Base-by-base conservation (phyloP, 2,329 filamentous ascomycete genomes). In the Hymenoscyphus fructigenus region DNA sequence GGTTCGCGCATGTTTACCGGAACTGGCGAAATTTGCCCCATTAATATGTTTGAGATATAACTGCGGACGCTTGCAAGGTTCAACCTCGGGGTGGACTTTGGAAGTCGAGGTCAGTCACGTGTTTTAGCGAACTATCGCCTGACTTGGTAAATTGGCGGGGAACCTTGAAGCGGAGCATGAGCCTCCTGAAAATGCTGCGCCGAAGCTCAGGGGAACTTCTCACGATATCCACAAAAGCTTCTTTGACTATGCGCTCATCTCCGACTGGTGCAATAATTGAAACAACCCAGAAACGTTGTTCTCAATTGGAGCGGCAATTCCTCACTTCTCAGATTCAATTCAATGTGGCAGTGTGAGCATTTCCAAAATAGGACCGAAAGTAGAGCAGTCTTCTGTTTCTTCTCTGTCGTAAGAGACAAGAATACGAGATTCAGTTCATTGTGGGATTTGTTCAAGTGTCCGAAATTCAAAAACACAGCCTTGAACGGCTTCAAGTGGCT, bases 211-310 rank as follows among this genome's bases (percentile, higher is more conserved):
- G 41, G 41, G 41, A 23, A 23, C 17, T 47, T 50, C 7, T 50
- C n/a, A 23, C n/a, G 41, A 47, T 23, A 50, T 10, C 47, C 47
- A 50, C 47, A 50, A 50, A 50, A 50, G 47, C 47, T 50, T 50
- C 47, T 20, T 50, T 38, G 9, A 23, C 9, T 50, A 4, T 26
- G n/a, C 47, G 20, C n/a, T 38, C 47, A 23, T 23, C n/a, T 50
- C 47, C 23, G 20, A 26, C 20, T 50, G 47, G 47, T 50, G 47
- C 47, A 20, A 50, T 50, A 50, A 50, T 50, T 50, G 47, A 23
- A 23, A 23, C 10, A 12, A 12, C 47, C 47, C 20, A 50, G 20
- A 38, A 38, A 38, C 5, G 36, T 14, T 38, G 17, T 38, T 38
- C 36, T 14, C 12, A 14, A 38, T 38, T 38, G 34, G 34, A 38